phyloP scores from a whole-genome alignment of 116 monocot species.

The Trichopus zeylanicus region DNA sequence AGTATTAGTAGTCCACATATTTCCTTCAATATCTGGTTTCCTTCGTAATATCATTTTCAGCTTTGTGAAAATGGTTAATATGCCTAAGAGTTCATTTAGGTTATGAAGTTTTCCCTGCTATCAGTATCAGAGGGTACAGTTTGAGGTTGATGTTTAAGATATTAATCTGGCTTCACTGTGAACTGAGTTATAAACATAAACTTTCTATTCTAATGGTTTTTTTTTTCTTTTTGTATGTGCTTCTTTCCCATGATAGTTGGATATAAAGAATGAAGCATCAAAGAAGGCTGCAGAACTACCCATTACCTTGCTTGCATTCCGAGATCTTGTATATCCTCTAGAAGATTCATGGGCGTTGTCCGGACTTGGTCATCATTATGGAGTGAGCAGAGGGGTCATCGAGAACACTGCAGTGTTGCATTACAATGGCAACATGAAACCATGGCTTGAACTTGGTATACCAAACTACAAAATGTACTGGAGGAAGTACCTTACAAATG shows the following conservation, averaged over 20 bases:
- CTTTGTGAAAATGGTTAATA: too few relatives aligned
- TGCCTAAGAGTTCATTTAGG: too few relatives aligned
- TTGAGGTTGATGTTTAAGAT: too few relatives aligned
- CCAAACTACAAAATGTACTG: slow-evolving; percentile 42
- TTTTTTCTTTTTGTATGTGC: neutral
- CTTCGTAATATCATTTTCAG: too few relatives aligned
- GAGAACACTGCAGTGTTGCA: slow-evolving; percentile 30
- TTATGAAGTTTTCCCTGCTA: too few relatives aligned
- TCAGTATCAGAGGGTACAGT: too few relatives aligned
- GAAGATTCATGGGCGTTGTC: slow-evolving; percentile 31
- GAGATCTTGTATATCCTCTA: slow-evolving; percentile 41
- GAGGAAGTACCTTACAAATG: slow-evolving; percentile 38
- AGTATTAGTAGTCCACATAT: neutral
- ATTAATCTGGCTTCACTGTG: too few relatives aligned
- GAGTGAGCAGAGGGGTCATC: slow-evolving; percentile 15
- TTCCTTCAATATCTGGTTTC: neutral
- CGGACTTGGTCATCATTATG: slow-evolving; percentile 49
- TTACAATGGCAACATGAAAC: slow-evolving; percentile 55
- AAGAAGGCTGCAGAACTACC: slow-evolving; percentile 33
- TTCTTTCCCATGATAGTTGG: slow-evolving; percentile 19
- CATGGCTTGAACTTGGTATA: slow-evolving; percentile 55
- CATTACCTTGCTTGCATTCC: slow-evolving; percentile 40
- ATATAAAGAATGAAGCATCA: slow-evolving; percentile 16
- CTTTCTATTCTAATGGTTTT: too few relatives aligned
- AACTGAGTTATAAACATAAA: too few relatives aligned